Percentiles rank a stretch among this genome's conserved stretches.
Conservation (phyloP, 106 monocot species). For the Dendrobium catenatum region DNA sequence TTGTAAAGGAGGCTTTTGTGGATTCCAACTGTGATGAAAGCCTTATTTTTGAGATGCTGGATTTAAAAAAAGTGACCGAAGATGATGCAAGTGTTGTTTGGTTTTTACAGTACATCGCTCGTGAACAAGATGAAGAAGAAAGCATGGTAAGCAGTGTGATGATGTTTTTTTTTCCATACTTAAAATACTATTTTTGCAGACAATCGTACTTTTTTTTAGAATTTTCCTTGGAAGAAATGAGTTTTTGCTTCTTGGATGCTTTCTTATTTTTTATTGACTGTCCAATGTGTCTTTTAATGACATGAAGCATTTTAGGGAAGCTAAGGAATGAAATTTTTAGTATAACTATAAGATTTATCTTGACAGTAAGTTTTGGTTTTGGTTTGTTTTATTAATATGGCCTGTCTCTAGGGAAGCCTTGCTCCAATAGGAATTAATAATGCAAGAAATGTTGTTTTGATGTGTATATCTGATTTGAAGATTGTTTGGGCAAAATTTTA, state of each 20-base stretch:
- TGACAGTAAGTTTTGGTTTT: too few relatives aligned
- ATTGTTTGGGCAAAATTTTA: too few relatives aligned
- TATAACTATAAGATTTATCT: too few relatives aligned
- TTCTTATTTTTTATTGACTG: neutral
- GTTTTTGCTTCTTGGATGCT: neutral
- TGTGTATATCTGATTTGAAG: too few relatives aligned
- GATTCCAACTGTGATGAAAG: slow-evolving; percentile 81
- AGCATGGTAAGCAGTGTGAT: slow-evolving; percentile 33
- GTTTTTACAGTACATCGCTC: slow-evolving; percentile 73
- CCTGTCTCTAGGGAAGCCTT: too few relatives aligned
- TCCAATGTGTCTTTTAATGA: neutral
- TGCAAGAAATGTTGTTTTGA: too few relatives aligned
- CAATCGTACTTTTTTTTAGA: neutral
- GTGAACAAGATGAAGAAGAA: slow-evolving; percentile 64
- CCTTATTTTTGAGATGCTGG: slow-evolving; percentile 78
- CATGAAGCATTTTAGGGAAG: too few relatives aligned
- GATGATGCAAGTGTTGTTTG: slow-evolving; percentile 67
- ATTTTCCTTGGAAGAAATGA: neutral
- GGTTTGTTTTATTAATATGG: too few relatives aligned
- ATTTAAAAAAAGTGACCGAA: slow-evolving; percentile 58
- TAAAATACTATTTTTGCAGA: too few relatives aligned
- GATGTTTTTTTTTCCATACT: neutral
- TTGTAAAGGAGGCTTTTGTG: slow-evolving; percentile 61
- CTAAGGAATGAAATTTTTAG: too few relatives aligned
- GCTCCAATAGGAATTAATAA: too few relatives aligned